Evolutionary conservation across 2,329 filamentous ascomycete species (phyloP), one percentile per base, ranked within the genome.

Genomic region (Didymella lethalis): DNA sequence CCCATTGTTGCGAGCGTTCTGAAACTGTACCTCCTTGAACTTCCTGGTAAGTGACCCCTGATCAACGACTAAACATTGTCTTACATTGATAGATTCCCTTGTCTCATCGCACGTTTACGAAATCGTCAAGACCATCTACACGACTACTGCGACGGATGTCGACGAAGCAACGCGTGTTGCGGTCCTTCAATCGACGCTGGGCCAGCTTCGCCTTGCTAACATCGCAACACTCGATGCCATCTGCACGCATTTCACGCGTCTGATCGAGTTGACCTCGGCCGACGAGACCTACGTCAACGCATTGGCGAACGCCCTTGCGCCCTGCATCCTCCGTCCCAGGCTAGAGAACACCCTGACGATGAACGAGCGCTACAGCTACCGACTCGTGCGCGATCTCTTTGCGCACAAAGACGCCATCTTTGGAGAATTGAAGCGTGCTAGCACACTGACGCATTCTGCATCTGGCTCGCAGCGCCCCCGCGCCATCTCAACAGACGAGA

Each of bases 81-180:
- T 76, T 57, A 76, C 28, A 14, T 11, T 45, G 32, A 23, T 45
- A 95, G 95, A 99, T 79, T 98, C 95, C n/a, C 85, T 99, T 62
- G 94, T 99, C 62, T 98, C 95, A 56, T 96, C 93, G 40, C 94
- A 98, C 76, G 93, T 99, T 58, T 99, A 99, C 77, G 96, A 99
- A 80, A 98, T 99, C 73, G 89, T 99, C 75, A 93, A 97, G 80
- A 98, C 93, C 2, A 96, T 99, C 65, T 99, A 99, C 81, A 93
- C 91, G 14, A 89, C 92, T 12, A 85, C 90, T 41, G 92, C 96
- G 57, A 85, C 87, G 16, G 88, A 77, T 59, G 70, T 73, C 0
- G 69, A 88, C 3, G 91, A 96, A 68, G 84, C 88, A 50, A 88
- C 91, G 12, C 90, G 95, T 52, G 86, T 99, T 64, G 90, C 93